Base-by-base conservation (phyloP, 441 rosid genomes). In the Eruca vesicaria region DNA sequence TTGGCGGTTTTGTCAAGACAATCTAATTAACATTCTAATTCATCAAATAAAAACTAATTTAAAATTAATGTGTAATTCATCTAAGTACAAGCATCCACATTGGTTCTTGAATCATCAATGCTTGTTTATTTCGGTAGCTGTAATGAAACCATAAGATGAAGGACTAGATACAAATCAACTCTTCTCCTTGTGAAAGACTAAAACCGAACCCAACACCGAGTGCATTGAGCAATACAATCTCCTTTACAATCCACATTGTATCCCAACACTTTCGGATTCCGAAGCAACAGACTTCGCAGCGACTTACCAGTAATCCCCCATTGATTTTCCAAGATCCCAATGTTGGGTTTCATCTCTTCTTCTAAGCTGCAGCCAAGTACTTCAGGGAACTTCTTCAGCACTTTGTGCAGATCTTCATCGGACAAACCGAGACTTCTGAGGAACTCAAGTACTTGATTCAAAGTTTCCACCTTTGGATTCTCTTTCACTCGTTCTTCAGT, bases 171-270 rank as follows among this genome's bases (percentile, higher is more conserved):
- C 61, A 67, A 32, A 48, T 16, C 10, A 64, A 1, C 31, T 4
- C 20, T 2, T 63, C 35, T 23, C 21, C 56, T 50, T 75, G 21
- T 19, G 53, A 62, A 62, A 2, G n/a, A 60, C 83, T 90, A 91
- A 79, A 91, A 89, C 64, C 97, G 88, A 70, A 92, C 97, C 98
- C 97, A 91, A 76, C 97, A 94, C 35, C 96, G 81, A 6, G 98
- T 91, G 68, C 98, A 94, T 68, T 88, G 80, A 10, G 97, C 97
- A 71, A 87, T 75, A 71, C 98, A 94, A 78, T 94, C 97, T 73
- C 98, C 98, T 80, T 88, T 76, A 70, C 80, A 76, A 58, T 76
- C 80, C 10, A 77, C 76, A 71, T 77, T 92, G 61, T 87, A 94
- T 21, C 98, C 98, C 74, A 94, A 80, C 1, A 90, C 96, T 79